These are phyloP conservation scores for Physcomitrium patens DNA, from an alignment of 225 moss, liverwort and hornwort species.

Conservation along the genomic window DNA sequence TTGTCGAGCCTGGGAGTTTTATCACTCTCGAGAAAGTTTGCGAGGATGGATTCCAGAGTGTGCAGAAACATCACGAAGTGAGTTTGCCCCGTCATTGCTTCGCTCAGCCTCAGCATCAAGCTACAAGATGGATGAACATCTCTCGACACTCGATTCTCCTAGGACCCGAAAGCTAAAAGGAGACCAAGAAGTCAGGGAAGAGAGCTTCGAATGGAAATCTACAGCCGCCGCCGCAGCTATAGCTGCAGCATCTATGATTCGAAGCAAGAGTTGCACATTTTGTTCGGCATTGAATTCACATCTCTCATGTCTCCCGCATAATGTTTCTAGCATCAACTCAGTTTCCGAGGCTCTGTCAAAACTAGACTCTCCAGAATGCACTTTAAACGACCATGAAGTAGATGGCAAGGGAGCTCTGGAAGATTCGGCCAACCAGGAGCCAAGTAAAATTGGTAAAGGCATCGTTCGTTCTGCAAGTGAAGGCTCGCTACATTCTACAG, in stretches of 20 bases:
- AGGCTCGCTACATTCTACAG: constrained; percentile 45
- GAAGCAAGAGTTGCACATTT: constrained; percentile 17
- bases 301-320: neutral
- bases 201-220: constrained; percentile 12
- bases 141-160: neutral
- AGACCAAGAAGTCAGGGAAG: constrained; percentile 18
- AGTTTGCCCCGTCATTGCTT: constrained; percentile 15
- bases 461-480: constrained; percentile 52
- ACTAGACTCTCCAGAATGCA: constrained; percentile 8
- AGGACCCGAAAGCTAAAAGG: neutral
- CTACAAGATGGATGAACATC: constrained; percentile 17
- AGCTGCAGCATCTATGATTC: constrained; percentile 29
- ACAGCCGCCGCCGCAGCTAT: constrained; percentile 35
- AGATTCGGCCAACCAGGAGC: constrained; percentile 26
- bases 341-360: constrained; percentile 6
- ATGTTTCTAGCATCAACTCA: neutral
- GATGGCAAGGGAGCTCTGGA: neutral
- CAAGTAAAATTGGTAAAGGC: constrained; percentile 34
- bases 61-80: constrained; percentile 10
- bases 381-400: constrained; percentile 19
- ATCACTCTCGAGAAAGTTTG: constrained; percentile 11
- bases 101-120: constrained; percentile 3
- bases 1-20: constrained; percentile 33
- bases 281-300: constrained; percentile 5
- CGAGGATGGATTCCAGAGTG: constrained; percentile 26